Percentiles rank a stretch among this genome's conserved stretches.
Conservation (phyloP, 176 grass and related monocot genomes). For the bread wheat (Triticum aestivum) region IWGSC_CS_RefSeq_v2.1 NC_057813.1:327755445-327755944, state of each 20-base stretch:
- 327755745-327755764: slow-evolving; percentile 8
- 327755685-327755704: background rate
- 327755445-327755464: background rate
- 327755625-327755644: background rate
- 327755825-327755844: slow-evolving; percentile 74
- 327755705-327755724: slow-evolving; percentile 16
- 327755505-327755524: too few species aligned
- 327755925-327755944: slow-evolving; percentile 19
- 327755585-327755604: background rate
- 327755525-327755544: background rate
- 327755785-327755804: slow-evolving; percentile 26
- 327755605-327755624: background rate
- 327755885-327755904: slow-evolving; percentile 67
- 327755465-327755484: background rate
- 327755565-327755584: background rate
- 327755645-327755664: background rate
- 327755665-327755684: background rate
- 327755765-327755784: slow-evolving; percentile 32
- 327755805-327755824: slow-evolving; percentile 69
- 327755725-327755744: background rate
- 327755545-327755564: background rate
- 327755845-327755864: slow-evolving; percentile 61
- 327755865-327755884: slow-evolving; percentile 75
- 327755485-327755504: background rate
- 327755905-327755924: slow-evolving; percentile 59